Evolutionary conservation across 2,329 filamentous ascomycete genomes (phyloP).

Genomic region (Fusarium gaditjirri): DNA sequence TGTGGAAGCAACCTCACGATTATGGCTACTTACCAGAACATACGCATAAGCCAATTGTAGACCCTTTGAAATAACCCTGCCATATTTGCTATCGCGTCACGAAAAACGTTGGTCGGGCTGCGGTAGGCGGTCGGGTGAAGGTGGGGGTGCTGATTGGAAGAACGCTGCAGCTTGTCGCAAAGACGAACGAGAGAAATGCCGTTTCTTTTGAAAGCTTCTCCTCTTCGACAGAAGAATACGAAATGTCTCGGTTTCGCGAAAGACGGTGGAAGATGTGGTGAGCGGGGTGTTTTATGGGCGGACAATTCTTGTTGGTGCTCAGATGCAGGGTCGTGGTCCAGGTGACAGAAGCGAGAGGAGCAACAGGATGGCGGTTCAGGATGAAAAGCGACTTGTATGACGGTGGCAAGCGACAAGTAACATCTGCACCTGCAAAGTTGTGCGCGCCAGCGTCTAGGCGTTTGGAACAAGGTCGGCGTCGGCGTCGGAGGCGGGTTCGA

Average conservation of each 20-base stretch:
- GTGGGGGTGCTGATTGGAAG: slow-evolving; percentile 41
- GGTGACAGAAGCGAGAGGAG: slow-evolving; percentile 32
- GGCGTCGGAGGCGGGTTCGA: slow-evolving; percentile 33
- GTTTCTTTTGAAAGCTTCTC: slow-evolving; percentile 14
- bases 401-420: slow-evolving; percentile 44
- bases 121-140: slow-evolving; percentile 41
- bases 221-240: slow-evolving; percentile 9
- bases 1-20: slow-evolving; percentile 13
- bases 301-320: slow-evolving; percentile 44
- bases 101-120: slow-evolving; percentile 36
- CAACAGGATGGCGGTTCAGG: slow-evolving; percentile 36
- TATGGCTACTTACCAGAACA: slow-evolving; percentile 82
- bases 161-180: slow-evolving; percentile 26
- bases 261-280: slow-evolving; percentile 39
- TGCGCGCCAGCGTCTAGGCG: slow-evolving; percentile 45
- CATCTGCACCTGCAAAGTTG: slow-evolving; percentile 43
- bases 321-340: slow-evolving; percentile 39
- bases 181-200: slow-evolving; percentile 10
- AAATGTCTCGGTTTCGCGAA: slow-evolving; percentile 33
- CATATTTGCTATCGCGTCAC: slow-evolving; percentile 65
- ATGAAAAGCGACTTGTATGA: slow-evolving; percentile 45
- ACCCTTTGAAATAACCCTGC: slow-evolving; percentile 91
- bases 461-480: slow-evolving; percentile 40
- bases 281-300: slow-evolving; percentile 45
- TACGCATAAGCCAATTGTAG: slow-evolving; percentile 97